Evolutionary conservation across 2,329 filamentous ascomycete species (phyloP).

Genomic region (Metarhizium robertsii): DNA sequence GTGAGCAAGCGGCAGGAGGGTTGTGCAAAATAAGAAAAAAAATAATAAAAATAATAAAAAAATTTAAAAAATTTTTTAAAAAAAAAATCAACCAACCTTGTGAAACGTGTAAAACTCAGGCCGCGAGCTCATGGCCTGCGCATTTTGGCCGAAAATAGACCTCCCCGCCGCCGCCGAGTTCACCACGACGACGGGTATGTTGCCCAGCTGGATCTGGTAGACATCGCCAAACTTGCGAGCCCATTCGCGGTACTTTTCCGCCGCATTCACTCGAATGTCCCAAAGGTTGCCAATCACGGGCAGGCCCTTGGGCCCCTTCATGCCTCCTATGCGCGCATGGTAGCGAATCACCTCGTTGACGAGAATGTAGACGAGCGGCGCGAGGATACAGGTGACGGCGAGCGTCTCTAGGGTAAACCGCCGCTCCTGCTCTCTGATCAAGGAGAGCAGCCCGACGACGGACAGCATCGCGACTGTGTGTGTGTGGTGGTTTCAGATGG

Average conservation of each 20-base stretch:
- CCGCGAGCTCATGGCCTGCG: constrained; percentile 43
- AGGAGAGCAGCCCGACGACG: neutral
- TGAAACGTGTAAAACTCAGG: constrained; percentile 52
- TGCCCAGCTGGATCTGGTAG: constrained; percentile 49
- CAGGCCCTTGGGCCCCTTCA: constrained; percentile 39
- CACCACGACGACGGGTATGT: constrained; percentile 45
- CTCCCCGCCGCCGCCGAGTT: constrained; percentile 43
- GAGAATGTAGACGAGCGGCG: constrained; percentile 34
- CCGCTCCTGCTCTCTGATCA: neutral
- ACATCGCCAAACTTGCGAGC: constrained; percentile 36
- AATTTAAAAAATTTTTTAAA: accelerated
- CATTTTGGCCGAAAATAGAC: constrained; percentile 40
- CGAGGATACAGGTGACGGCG: constrained; percentile 13
- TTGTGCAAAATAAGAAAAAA: neutral
- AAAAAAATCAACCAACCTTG: constrained; percentile 27
- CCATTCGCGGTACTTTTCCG: constrained; percentile 48
- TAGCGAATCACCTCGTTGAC: constrained; percentile 38
- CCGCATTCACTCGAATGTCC: constrained; percentile 44
- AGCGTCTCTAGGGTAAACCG: constrained; percentile 6
- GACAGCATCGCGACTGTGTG: neutral
- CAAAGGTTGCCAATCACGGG: constrained; percentile 46
- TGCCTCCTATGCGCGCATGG: constrained; percentile 32
- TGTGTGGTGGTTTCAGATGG: neutral
- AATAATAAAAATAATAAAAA: too few species aligned
- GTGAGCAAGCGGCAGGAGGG: neutral